Base-by-base conservation (phyloP, 106 monocot species). In the Dendrobium catenatum region DNA sequence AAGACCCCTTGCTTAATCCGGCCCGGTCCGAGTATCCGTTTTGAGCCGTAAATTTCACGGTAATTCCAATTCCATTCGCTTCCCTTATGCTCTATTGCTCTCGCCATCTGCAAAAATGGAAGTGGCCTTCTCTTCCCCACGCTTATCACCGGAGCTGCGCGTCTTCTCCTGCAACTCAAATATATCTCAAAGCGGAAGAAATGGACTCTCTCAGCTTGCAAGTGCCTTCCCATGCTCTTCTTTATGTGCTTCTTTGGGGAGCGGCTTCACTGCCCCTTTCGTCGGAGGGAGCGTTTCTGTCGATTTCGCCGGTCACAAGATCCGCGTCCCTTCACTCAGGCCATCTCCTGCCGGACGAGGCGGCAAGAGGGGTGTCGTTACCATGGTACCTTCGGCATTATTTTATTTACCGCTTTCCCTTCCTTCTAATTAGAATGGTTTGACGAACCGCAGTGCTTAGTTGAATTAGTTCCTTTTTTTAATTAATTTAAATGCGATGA, bases 361-460 rank as follows among this genome's bases (percentile, higher is more conserved):
- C 5, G 85, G 82, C 41, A 93, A 87, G 74, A 83, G 87, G 55
- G 90, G 90, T 3, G 93, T 89, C 76, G 89, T 93, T 73, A 93
- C 93, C 44, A 93, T 93, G 93, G 93, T 93, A 87, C 48, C 73
- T 84, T 78, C 40, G 1, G 41, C 22, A 10, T 22, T 31, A 2
- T 37, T 27, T 22, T 18, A 15, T 70, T n/a, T 24, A 0, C 20
- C 74, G 15, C 44, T n/a, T 29, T 41, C 13, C 24, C 4, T 13
- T 33, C 13, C 2, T 78, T 64, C 26, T 31, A 29, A 55, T 6
- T 43, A 41, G 46, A 18, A 24, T 64, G 44, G 6, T 49, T 9
- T 64, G 33, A n/a, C 3, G 6, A 9, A 24, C 42, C 26, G 31
- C 1, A 2, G 1, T 9, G 0, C 66, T 18, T 17, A 59, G 58